Evolutionary conservation across 73 alveolate genomes (phyloP).

Genomic region (Tetrahymena elliotti): DNA sequence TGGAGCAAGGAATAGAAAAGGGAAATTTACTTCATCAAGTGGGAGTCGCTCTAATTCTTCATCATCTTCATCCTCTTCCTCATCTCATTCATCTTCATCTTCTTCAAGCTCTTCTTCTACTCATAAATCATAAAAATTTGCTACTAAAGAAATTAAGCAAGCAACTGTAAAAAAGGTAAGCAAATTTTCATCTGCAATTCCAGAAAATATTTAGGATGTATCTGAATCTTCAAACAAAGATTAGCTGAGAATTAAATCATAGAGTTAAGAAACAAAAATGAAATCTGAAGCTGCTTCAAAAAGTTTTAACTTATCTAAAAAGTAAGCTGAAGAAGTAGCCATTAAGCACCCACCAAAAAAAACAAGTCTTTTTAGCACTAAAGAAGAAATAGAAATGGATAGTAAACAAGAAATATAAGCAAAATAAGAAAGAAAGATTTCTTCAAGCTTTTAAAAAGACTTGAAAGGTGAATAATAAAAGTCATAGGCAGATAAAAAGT

Average conservation of each 20-base stretch:
- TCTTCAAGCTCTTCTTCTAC: not conserved
- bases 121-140: not conserved
- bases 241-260: not conserved
- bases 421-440: not conserved
- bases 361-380: not conserved
- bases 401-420: not conserved
- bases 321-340: not conserved
- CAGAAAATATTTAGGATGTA: not conserved
- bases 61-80: not conserved
- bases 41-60: not conserved
- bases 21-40: not conserved
- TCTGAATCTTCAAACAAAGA: not conserved
- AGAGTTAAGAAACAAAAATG: not conserved
- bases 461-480: not conserved
- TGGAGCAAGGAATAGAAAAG: not conserved
- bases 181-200: not conserved
- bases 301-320: not conserved
- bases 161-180: not conserved
- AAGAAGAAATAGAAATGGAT: not conserved
- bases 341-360: not conserved
- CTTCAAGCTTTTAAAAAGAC: not conserved
- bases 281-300: not conserved
- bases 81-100: not conserved
- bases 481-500: not conserved
- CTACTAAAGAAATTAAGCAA: not conserved